phyloP scores from a whole-genome alignment of 257 asterid species.

The Primulina eburnea region DNA sequence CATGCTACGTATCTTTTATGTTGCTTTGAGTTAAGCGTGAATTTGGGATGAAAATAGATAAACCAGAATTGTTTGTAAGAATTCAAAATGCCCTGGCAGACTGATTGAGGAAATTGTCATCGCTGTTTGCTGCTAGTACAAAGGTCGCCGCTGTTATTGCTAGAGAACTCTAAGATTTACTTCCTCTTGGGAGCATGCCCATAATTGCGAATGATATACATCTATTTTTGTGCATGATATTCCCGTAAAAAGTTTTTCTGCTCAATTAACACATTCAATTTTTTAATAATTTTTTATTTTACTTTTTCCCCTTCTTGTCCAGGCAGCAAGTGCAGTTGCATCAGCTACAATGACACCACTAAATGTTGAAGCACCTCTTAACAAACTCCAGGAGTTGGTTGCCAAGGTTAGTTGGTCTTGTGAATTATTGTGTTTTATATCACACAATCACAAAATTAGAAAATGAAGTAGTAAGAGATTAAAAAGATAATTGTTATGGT shows the following conservation, averaged over 20 bases:
- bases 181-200: not conserved
- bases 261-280: slow-evolving; percentile 2
- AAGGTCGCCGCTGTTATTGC: not conserved
- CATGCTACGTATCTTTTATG: not conserved
- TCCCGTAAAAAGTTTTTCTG: slow-evolving; percentile 1
- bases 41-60: not conserved
- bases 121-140: not conserved
- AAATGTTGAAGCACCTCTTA: slow-evolving; percentile 69
- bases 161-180: not conserved
- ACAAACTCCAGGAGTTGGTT: slow-evolving; percentile 76
- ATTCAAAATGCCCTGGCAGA: not conserved
- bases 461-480: slow-evolving; percentile 3
- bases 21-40: not conserved
- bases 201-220: not conserved
- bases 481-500: slow-evolving; percentile 22
- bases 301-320: slow-evolving; percentile 17
- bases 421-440: slow-evolving; percentile 17
- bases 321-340: slow-evolving; percentile 87
- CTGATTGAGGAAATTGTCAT: not conserved
- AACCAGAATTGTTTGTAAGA: not conserved
- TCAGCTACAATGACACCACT: slow-evolving; percentile 85
- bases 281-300: no score
- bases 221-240: not conserved
- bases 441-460: slow-evolving; percentile 16
- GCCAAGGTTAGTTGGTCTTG: slow-evolving; percentile 58